phyloP scores from a whole-genome alignment of 192 early-diverging fungal genomes.

The Rhizophagus prolifer region DNA sequence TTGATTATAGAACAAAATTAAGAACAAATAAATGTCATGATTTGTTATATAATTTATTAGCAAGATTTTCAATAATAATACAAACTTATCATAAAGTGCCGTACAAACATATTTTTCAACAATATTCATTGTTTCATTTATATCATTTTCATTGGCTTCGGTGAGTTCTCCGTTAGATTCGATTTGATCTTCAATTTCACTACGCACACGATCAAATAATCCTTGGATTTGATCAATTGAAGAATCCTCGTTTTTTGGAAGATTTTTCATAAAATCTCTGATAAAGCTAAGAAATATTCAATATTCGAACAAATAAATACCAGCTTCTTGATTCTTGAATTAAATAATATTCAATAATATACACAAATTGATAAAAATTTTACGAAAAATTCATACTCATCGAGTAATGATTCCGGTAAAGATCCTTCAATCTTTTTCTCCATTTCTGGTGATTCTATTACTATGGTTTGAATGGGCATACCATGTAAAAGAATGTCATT shows the following conservation, averaged over 20 bases:
- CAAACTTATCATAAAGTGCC: constrained; percentile 41
- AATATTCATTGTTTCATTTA: constrained; percentile 27
- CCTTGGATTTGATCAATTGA: constrained; percentile 17
- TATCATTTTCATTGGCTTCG: constrained; percentile 15
- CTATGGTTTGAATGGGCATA: constrained; percentile 19
- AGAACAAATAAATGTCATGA: neutral
- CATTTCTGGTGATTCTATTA: constrained; percentile 12
- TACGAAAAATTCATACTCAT: neutral
- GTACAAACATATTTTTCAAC: constrained; percentile 42
- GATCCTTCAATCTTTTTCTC: constrained; percentile 1
- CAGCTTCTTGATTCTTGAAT: neutral
- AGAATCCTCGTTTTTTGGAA: neutral
- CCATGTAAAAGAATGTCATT: constrained; percentile 20
- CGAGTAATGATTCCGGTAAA: neutral
- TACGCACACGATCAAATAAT: neutral
- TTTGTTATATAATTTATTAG: neutral
- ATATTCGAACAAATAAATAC: neutral
- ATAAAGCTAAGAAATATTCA: constrained; percentile 23
- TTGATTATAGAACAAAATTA: neutral
- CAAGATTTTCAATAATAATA: neutral
- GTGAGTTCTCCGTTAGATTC: neutral
- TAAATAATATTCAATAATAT: neutral
- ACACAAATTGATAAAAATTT: neutral
- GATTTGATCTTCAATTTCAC: neutral
- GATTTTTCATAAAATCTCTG: neutral